A percentile compares a stretch with the other conserved stretches of the same genome.
Conservation (phyloP, 2,329 filamentous ascomycete genomes). For the Rutstroemia sp. region DNA sequence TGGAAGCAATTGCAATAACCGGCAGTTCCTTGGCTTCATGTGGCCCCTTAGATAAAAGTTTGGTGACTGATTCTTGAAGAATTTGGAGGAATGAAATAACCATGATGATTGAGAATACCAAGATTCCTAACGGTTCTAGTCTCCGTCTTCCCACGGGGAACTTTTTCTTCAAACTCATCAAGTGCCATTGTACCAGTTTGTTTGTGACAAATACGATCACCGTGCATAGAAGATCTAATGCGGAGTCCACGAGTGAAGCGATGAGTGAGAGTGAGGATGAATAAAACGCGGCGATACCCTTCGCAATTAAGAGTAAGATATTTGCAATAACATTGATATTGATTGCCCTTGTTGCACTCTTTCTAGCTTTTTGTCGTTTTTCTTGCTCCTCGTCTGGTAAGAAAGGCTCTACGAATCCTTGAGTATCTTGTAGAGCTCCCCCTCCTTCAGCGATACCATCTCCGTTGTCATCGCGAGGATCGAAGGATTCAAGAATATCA, state of each 20-base stretch:
- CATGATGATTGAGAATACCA: slow-evolving; percentile 55
- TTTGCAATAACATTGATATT: slow-evolving; percentile 53
- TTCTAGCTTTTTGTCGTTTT: slow-evolving; percentile 37
- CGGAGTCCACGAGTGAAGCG: slow-evolving; percentile 51
- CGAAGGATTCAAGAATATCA: slow-evolving; percentile 53
- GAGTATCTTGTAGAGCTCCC: slow-evolving; percentile 40
- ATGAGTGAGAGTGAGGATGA: slow-evolving; percentile 52
- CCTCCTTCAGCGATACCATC: slow-evolving; percentile 47
- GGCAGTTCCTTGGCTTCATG: slow-evolving; percentile 40
- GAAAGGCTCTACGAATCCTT: slow-evolving; percentile 45
- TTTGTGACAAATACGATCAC: slow-evolving; percentile 52
- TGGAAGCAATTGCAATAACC: slow-evolving; percentile 43
- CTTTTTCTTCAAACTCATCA: slow-evolving; percentile 39
- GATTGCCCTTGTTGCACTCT: slow-evolving; percentile 48
- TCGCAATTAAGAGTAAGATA: slow-evolving; percentile 45
- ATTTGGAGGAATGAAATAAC: slow-evolving; percentile 54
- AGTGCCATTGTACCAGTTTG: slow-evolving; percentile 47
- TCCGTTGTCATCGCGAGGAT: slow-evolving; percentile 45
- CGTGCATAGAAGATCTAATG: slow-evolving; percentile 51
- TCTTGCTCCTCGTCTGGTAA: slow-evolving; percentile 47
- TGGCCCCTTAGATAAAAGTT: slow-evolving; percentile 38
- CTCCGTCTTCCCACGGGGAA: slow-evolving; percentile 49
- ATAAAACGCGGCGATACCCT: slow-evolving; percentile 42
- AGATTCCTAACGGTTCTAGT: slow-evolving; percentile 50
- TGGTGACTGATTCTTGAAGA: slow-evolving; percentile 48